phyloP scores from a whole-genome alignment of 352 stramenopile genomes.

The Phytophthora tubulina region DNA sequence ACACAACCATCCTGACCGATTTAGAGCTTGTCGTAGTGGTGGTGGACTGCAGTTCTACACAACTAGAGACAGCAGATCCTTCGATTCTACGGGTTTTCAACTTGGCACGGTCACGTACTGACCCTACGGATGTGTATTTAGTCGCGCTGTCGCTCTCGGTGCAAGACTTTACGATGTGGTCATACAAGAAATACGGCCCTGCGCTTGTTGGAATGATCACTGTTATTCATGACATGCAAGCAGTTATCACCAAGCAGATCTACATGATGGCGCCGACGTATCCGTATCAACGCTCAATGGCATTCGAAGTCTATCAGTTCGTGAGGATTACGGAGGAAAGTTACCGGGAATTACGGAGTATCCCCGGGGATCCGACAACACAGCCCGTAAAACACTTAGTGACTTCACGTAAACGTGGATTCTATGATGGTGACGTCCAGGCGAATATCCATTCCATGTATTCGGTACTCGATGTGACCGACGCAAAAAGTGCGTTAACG shows the following conservation, averaged over 20 bases:
- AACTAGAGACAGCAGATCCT: conserved; percentile 17
- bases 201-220: conserved; percentile 39
- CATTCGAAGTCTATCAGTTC: conserved; percentile 44
- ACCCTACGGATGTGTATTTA: conserved; percentile 28
- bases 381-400: conserved; percentile 40
- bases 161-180: conserved; percentile 40
- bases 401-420: conserved; percentile 38
- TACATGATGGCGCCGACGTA: conserved; percentile 42
- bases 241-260: conserved; percentile 21
- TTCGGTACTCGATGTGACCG: conserved; percentile 16
- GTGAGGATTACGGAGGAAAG: conserved; percentile 26
- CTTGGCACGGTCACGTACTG: conserved; percentile 14
- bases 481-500: conserved; percentile 14
- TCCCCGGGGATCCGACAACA: conserved; percentile 2
- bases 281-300: conserved; percentile 38
- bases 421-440: conserved; percentile 43
- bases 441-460: conserved; percentile 40
- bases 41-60: conserved; percentile 46
- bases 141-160: conserved; percentile 35
- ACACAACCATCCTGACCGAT: conserved; percentile 37
- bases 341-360: conserved; percentile 28
- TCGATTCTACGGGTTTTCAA: conserved; percentile 36
- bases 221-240: conserved; percentile 39
- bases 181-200: conserved; percentile 33
- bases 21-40: conserved; percentile 50